Evolutionary conservation across 228 moss, liverwort and hornwort genomes (phyloP), one percentile per base, ranked within the genome.

Genomic region (Sphagnum fallax): DNA sequence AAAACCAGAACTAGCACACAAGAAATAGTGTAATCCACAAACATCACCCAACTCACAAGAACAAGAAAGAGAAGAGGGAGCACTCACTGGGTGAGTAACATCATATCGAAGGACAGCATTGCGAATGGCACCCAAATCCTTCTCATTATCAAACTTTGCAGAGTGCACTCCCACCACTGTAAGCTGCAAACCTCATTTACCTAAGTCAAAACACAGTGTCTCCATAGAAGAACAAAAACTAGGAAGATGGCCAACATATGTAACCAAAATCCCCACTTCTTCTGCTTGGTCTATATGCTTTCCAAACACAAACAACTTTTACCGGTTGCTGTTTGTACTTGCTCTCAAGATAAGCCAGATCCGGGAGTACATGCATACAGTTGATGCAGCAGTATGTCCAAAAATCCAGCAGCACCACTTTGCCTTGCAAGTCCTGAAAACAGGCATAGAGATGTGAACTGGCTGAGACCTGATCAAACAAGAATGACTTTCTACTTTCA

Each of bases 301-400:
- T 16, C 62, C 16, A 47, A 62, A 62, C 47, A 47, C 6, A 4
- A 16, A 16, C 47, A 62, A 65, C 60, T 53, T 71, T 60, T 81
- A 90, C 90, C 73, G 97, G 93, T 52, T 78, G 75, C 16, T 84
- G 76, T 63, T 78, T 72, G 77, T 78, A 98, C 75, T 91, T 98
- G 50, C 69, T 88, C 71, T 98, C 97, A 62, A 98, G 67, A 61
- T 78, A 93, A 0, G 90, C 88, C 49, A 98, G 81, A 69, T 98
- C 97, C 10, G 97, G 97, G 52, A 98, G 93, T 72, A 98, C 73
- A 79, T 98, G 97, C 93, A 98, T 98, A 52, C 97, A 98, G 64
- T 98, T 98, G 65, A 98, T 93, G 77, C 97, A 98, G 74, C 97
- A 98, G 53, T 98, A 98, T 6, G 97, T 98, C 97, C 97, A 98